Base-by-base conservation (phyloP, 2,329 filamentous ascomycete species). In the Trichoderma citrinoviride region DNA sequence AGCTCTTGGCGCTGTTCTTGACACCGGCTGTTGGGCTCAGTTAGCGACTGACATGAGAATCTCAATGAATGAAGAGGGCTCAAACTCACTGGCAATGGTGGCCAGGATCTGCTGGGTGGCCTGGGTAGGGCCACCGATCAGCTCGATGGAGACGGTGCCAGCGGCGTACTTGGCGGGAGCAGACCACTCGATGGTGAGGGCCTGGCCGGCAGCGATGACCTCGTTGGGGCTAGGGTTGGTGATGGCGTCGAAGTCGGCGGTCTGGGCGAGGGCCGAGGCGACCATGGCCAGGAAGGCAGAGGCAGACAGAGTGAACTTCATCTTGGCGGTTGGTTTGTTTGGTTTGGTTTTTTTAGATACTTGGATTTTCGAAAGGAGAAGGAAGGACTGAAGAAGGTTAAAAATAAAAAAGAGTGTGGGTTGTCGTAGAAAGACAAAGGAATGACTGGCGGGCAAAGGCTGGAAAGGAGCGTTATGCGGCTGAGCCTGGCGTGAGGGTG, bases 161-260 rank as follows among this genome's bases (percentile, higher is more conserved):
- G 77, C 79, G 49, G 74, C 73, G 75, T 80, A 80, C 66, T 76
- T 70, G 60, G 76, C 71, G 64, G 76, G 73, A 58, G 77, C 73
- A 29, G 76, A 68, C 86, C 86, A 89, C 68, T 76, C 74, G 73
- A 89, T 79, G 67, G 76, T 75, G 73, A 80, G 83, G 60, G 77
- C 75, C 70, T 77, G 68, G 70, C 85, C 86, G 47, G 83, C 82
- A 37, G 74, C 61, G 68, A 88, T 68, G 52, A 74, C 66, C 74
- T 83, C 75, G 70, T 76, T 76, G 58, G 77, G 46, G 37, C 71
- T 68, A 66, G 86, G 86, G 66, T 76, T 76, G 70, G 72, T 78
- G 73, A 89, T 78, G 72, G 79, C 75, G 73, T 86, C 80, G 77
- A 87, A 89, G 72, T 81, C 81, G n/a, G 76, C 64, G 55, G 81